phyloP scores from a whole-genome alignment of 2,329 filamentous ascomycete genomes.

The Microdochium nivale region DNA sequence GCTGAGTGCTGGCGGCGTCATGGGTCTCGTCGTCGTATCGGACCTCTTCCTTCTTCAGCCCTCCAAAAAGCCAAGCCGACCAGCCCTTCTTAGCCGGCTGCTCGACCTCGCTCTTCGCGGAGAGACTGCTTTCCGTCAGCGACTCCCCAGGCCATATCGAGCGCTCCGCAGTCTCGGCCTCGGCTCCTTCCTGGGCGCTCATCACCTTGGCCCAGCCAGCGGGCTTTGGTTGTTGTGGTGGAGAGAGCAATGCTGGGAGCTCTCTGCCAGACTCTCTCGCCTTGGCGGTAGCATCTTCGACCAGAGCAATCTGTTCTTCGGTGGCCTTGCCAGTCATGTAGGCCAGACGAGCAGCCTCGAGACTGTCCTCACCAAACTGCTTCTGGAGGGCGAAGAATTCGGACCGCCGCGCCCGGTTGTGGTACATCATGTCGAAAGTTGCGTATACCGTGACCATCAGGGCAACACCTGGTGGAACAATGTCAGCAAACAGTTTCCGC shows the following conservation, averaged over 20 bases:
- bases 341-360: conserved; percentile 48
- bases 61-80: conserved; percentile 28
- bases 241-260: conserved; percentile 41
- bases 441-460: conserved; percentile 49
- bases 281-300: conserved; percentile 45
- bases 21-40: conserved; percentile 7
- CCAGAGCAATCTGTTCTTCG: conserved; percentile 45
- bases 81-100: conserved; percentile 14
- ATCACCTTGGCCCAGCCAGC: conserved; percentile 20
- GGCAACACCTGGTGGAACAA: conserved; percentile 34
- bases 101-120: conserved; percentile 6
- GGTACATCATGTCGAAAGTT: conserved; percentile 51
- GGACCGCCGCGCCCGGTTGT: conserved; percentile 50
- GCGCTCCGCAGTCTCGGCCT: conserved; percentile 14
- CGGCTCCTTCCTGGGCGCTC: conserved; percentile 9
- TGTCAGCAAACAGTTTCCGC: too few species aligned
- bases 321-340: conserved; percentile 51
- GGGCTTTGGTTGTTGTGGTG: conserved; percentile 21
- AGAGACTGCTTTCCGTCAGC: conserved; percentile 10
- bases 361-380: conserved; percentile 42
- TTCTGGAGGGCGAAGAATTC: conserved; percentile 50
- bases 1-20: not conserved
- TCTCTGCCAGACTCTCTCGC: conserved; percentile 35
- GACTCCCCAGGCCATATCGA: conserved; percentile 15
- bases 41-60: conserved; percentile 26